These are phyloP conservation scores for Begonia fuchsioides DNA, from an alignment of 306 rosid species.

Conservation along the genomic window DNA sequence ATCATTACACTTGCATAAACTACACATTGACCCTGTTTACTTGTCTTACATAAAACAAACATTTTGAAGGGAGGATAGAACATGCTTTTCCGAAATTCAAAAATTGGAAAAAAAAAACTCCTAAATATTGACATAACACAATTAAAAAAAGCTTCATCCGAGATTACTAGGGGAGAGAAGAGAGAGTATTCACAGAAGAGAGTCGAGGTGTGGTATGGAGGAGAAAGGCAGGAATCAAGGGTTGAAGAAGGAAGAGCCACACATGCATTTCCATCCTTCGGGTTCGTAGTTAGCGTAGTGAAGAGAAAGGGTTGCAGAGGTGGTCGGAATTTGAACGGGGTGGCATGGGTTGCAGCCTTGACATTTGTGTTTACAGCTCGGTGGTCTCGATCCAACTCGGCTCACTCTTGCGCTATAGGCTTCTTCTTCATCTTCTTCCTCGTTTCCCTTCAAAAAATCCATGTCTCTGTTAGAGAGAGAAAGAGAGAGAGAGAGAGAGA, in stretches of 20 bases:
- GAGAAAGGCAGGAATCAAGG: slow-evolving; percentile 9
- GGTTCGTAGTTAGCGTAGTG: slow-evolving; percentile 26
- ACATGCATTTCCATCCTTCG: slow-evolving; percentile 33
- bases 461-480: neutral
- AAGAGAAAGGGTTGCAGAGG: slow-evolving; percentile 9
- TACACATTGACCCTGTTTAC: no score
- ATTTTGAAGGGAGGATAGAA: no score
- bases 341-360: slow-evolving; percentile 20
- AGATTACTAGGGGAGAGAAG: no score
- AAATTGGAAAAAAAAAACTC: no score
- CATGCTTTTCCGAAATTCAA: no score
- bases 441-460: neutral
- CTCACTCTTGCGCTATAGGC: slow-evolving; percentile 4
- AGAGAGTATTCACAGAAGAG: no score
- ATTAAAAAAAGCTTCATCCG: no score
- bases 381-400: slow-evolving; percentile 28
- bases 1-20: no score
- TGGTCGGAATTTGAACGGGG: slow-evolving; percentile 19
- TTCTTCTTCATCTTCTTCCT: neutral
- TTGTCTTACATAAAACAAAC: no score
- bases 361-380: slow-evolving; percentile 22
- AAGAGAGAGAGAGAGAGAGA: no score
- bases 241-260: slow-evolving; percentile 19
- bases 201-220: no score
- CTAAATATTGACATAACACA: no score